phyloP scores from a whole-genome alignment of 1,284 basidiomycete species.

The Rhodotorula glutinis region DNA sequence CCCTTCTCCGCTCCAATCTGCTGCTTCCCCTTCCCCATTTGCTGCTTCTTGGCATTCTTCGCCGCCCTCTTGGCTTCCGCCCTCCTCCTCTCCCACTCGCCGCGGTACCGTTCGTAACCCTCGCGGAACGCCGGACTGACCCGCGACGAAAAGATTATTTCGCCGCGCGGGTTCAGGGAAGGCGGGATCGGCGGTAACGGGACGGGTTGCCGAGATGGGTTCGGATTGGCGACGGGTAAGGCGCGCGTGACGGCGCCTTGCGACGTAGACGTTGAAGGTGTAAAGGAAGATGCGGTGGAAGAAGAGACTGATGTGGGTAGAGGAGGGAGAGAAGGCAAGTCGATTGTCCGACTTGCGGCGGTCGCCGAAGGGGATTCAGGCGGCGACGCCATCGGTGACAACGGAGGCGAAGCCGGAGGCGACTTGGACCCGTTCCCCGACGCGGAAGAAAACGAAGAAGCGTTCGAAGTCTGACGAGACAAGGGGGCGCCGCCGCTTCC shows the following conservation, averaged over 20 bases:
- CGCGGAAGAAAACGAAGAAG: slow-evolving; percentile 11
- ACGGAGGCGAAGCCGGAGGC: slow-evolving; percentile 14
- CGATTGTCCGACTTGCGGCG: not conserved
- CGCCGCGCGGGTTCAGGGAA: slow-evolving; percentile 82
- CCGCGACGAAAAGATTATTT: slow-evolving; percentile 89
- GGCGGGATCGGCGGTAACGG: slow-evolving; percentile 82
- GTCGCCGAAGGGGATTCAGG: not conserved
- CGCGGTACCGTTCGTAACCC: slow-evolving; percentile 86
- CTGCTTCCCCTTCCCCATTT: not conserved
- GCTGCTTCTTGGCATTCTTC: not conserved
- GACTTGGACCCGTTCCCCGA: slow-evolving; percentile 13
- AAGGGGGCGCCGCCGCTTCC: not conserved
- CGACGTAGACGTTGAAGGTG: not conserved
- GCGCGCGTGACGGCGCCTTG: slow-evolving; percentile 49
- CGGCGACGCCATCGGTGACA: not conserved
- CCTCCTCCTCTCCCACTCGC: slow-evolving; percentile 71
- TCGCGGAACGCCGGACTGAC: slow-evolving; percentile 81
- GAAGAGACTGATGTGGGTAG: not conserved
- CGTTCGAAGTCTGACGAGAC: slow-evolving; percentile 18
- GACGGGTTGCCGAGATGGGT: slow-evolving; percentile 44
- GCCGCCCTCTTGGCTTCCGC: slow-evolving; percentile 9
- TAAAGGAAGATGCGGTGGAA: not conserved
- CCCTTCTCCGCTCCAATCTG: not conserved
- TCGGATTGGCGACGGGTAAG: slow-evolving; percentile 40
- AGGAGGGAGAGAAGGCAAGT: not conserved